Evolutionary conservation across 257 asterid genomes (phyloP), one percentile per base, ranked within the genome.

Genomic region (Rehmannia glutinosa): DNA sequence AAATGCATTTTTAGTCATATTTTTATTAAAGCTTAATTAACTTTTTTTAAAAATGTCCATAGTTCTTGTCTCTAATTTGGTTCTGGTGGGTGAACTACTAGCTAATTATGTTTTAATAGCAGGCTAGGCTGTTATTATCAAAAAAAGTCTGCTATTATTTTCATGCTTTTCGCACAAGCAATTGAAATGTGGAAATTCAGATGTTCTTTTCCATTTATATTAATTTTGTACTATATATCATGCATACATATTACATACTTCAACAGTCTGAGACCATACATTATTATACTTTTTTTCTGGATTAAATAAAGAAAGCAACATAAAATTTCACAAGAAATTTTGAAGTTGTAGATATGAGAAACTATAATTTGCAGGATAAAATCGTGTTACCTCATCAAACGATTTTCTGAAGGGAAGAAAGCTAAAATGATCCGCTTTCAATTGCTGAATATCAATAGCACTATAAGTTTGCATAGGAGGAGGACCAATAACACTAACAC

Each of bases 371-470:
- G 13, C 42, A 10, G 1, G 11, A 8, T 5, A 36, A 36, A 4
- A 6, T 33, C 5, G 9, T 33, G 9, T 1, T 87, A 92, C 97
- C 93, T 93, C 92, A 47, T 88, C 95, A 66, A 90, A 92, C 74
- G 77, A 66, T 80, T 88, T 93, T 64, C 89, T 81, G 64, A 72
- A 88, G 4, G 90, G 95, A 8, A 83, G 83, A 74, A 77, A 94
- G 61, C 87, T 61, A 77, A 90, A 92, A 39, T 88, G 93, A 42
- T 86, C 92, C 8, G 87, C 75, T 77, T 88, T 88, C 46, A 82
- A 62, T 32, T 85, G 98, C 64, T 86, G 97, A 36, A 90, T 84
- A 24, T 88, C 88, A 67, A 86, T 52, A 9, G 80, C 77, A 52
- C 74, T 72, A 12, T 83, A 87, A 54, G 78, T 43, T 8, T 90